A percentile compares a stretch with the other conserved stretches of the same genome.
Evolutionary conservation across 2,329 filamentous ascomycete genomes (phyloP).

Genomic region (Penicillium sp.): DNA sequence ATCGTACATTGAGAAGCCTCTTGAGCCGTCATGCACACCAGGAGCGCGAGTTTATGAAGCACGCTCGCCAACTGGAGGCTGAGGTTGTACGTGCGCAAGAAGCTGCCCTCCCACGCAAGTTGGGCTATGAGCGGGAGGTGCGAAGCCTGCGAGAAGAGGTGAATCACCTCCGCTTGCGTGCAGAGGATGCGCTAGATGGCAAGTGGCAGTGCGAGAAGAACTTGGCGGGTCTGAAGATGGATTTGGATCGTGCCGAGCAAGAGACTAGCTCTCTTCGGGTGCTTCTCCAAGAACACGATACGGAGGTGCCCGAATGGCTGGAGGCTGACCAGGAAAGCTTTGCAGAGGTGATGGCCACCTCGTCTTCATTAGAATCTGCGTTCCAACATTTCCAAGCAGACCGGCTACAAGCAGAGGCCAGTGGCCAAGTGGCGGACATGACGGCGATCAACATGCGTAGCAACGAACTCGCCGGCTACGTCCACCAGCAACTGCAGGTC

Average conservation of each 20-base stretch:
- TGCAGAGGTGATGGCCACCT: constrained; percentile 60
- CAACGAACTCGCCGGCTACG: constrained; percentile 76
- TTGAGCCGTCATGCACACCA: constrained; percentile 85
- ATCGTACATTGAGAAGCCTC: constrained; percentile 81
- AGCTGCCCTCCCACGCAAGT: constrained; percentile 68
- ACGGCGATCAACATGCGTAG: constrained; percentile 74
- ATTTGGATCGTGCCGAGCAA: constrained; percentile 90
- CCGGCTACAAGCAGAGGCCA: constrained; percentile 67
- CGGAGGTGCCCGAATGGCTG: constrained; percentile 67
- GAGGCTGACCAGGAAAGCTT: constrained; percentile 51
- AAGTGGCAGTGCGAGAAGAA: constrained; percentile 97
- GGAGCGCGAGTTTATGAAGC: constrained; percentile 80
- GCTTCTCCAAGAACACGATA: constrained; percentile 81
- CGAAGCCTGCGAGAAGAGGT: constrained; percentile 80
- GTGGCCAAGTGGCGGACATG: constrained; percentile 71
- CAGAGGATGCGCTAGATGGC: constrained; percentile 90
- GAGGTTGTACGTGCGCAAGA: constrained; percentile 75
- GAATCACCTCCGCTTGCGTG: constrained; percentile 77
- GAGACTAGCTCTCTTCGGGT: constrained; percentile 83
- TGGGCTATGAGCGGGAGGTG: constrained; percentile 84
- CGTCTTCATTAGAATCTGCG: constrained; percentile 71
- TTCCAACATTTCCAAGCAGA: constrained; percentile 73
- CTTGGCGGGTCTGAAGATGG: constrained; percentile 87
- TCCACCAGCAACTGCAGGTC: constrained; percentile 76
- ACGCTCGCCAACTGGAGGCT: constrained; percentile 72